Percentiles rank a stretch among this genome's conserved stretches.
Evolutionary conservation across 1,284 basidiomycete species (phyloP).

Genomic region (Tranzscheliella williamsii): DNA sequence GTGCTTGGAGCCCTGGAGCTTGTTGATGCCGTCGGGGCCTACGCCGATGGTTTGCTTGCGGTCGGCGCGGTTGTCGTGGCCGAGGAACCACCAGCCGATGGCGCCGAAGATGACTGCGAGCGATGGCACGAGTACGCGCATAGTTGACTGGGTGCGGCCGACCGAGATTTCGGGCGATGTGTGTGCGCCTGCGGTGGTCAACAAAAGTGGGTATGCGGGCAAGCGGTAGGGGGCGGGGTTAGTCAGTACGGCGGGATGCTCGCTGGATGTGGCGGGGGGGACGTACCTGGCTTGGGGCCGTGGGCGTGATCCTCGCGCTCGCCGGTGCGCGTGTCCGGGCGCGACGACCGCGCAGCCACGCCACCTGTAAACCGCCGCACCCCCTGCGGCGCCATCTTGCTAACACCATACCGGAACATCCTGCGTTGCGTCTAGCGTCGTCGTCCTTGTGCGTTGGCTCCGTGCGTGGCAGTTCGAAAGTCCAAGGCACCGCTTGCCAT

Average conservation of each 20-base stretch:
- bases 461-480: no score
- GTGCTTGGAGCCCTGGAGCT: slow-evolving; percentile 34
- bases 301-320: slow-evolving; percentile 24
- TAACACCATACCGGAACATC: no score
- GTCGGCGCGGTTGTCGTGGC: slow-evolving; percentile 24
- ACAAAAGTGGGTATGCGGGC: background rate
- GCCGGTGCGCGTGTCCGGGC: slow-evolving; percentile 24
- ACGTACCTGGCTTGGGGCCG: slow-evolving; percentile 13
- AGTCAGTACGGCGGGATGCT: no score
- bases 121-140: slow-evolving; percentile 33
- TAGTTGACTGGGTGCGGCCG: slow-evolving; percentile 18
- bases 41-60: slow-evolving; percentile 24
- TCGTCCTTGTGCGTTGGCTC: no score
- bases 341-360: slow-evolving; percentile 19
- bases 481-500: no score
- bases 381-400: no score
- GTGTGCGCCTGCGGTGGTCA: slow-evolving; percentile 30
- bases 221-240: no score
- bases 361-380: no score
- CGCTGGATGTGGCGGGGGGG: no score
- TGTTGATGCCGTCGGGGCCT: slow-evolving; percentile 29
- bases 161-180: slow-evolving; percentile 31
- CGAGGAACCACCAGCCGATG: slow-evolving; percentile 47
- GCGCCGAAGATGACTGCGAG: slow-evolving; percentile 28
- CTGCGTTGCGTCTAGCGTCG: no score